Evolutionary conservation across 176 grass and related monocot genomes (phyloP).

Genomic region (Cenchrus americanus): DNA sequence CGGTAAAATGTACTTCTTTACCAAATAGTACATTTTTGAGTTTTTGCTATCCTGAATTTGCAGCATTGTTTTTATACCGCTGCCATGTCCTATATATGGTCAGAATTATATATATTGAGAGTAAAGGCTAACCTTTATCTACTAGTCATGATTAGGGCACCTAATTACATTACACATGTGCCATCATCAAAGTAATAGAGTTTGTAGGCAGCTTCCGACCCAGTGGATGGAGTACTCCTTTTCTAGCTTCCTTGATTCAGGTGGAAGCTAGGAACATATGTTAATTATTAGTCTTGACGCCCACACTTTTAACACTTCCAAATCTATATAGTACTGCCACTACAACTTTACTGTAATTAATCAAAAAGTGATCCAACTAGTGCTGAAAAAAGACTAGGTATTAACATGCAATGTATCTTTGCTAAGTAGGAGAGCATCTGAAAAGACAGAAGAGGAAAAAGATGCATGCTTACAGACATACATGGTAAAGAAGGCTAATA

Average conservation of each 20-base stretch:
- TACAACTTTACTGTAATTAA: slow-evolving; percentile 1
- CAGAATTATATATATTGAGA: neutral
- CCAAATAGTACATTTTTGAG: no score
- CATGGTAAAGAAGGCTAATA: slow-evolving; percentile 18
- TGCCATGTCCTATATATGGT: neutral
- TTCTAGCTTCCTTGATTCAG: slow-evolving; percentile 54
- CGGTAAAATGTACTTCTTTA: no score
- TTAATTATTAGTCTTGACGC: slow-evolving; percentile 5
- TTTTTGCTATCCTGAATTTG: no score
- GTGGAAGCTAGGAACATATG: slow-evolving; percentile 54
- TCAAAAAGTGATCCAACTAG: slow-evolving; percentile 4
- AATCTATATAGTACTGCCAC: neutral
- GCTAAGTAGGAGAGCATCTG: slow-evolving; percentile 12
- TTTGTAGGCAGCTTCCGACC: slow-evolving; percentile 15
- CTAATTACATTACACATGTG: slow-evolving; percentile 11
- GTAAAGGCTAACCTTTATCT: slow-evolving; percentile 17
- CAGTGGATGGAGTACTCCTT: neutral
- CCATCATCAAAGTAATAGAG: slow-evolving; percentile 5
- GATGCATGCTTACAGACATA: neutral
- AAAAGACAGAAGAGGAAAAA: neutral
- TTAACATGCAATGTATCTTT: neutral
- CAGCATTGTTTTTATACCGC: neutral
- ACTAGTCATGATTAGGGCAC: slow-evolving; percentile 15
- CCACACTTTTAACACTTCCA: slow-evolving; percentile 31
- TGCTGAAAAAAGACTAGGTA: slow-evolving; percentile 10